A percentile compares a stretch with the other conserved stretches of the same genome.
These are phyloP conservation scores for Sporisorium iseilematis-ciliati DNA, from an alignment of 1,284 basidiomycete genomes.

Conservation along the genomic window DNA sequence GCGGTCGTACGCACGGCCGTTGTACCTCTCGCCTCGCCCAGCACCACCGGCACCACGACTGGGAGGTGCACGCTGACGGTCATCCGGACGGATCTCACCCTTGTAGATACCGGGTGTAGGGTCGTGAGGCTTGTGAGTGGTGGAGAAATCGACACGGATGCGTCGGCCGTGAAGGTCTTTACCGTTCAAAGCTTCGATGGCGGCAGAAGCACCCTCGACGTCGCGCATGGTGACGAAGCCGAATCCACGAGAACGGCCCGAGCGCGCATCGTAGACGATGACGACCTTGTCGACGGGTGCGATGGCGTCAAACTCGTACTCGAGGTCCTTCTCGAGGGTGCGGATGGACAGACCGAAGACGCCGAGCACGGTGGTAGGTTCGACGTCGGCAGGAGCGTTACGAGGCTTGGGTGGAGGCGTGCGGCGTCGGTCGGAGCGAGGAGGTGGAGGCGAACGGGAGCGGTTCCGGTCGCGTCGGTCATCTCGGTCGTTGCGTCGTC, in stretches of 20 bases:
- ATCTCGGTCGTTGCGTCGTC: constrained; percentile 35
- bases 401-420: constrained; percentile 46
- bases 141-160: constrained; percentile 96
- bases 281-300: constrained; percentile 90
- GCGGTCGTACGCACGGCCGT: constrained; percentile 35
- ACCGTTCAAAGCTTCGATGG: constrained; percentile 92
- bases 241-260: constrained; percentile 95
- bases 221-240: constrained; percentile 95
- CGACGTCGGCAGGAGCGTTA: constrained; percentile 71
- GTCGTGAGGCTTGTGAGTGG: constrained; percentile 90
- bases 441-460: constrained; percentile 31
- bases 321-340: constrained; percentile 90
- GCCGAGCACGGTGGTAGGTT: constrained; percentile 89
- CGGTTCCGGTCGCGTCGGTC: constrained; percentile 40
- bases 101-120: constrained; percentile 95
- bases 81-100: constrained; percentile 62
- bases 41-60: constrained; percentile 10
- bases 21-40: constrained; percentile 29
- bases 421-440: constrained; percentile 40
- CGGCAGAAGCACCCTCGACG: constrained; percentile 85
- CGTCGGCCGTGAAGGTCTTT: constrained; percentile 94
- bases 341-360: constrained; percentile 96
- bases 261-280: constrained; percentile 99
- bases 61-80: constrained; percentile 40
- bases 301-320: constrained; percentile 89